Conservation (phyloP, 2,329 filamentous ascomycete genomes). For the Calonectria pteridis region DNA sequence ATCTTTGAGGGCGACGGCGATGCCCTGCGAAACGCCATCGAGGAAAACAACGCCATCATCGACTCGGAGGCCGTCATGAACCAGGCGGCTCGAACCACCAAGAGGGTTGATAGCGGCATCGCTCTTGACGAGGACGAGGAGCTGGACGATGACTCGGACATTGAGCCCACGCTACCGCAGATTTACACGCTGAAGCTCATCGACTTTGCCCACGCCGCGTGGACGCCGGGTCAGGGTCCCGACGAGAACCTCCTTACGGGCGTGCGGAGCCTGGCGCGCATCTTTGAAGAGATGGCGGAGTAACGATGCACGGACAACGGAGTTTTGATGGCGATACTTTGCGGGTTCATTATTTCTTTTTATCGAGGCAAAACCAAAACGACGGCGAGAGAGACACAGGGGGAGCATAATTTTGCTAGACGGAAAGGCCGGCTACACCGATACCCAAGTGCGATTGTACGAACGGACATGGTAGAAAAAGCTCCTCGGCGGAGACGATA, state of each 20-base stretch:
- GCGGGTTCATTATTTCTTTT: conserved; percentile 13
- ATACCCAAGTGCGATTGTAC: conserved; percentile 44
- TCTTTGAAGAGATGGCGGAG: conserved; percentile 75
- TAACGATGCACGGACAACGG: conserved; percentile 32
- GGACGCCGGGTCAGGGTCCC: conserved; percentile 83
- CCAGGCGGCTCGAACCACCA: conserved; percentile 51
- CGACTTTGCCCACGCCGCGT: conserved; percentile 94
- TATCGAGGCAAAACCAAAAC: conserved; percentile 15
- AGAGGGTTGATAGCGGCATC: conserved; percentile 69
- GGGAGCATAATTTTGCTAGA: conserved; percentile 37
- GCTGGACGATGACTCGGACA: conserved; percentile 63
- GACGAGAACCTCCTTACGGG: conserved; percentile 87
- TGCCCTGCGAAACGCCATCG: conserved; percentile 64
- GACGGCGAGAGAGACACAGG: conserved; percentile 21
- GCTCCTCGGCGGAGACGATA: conserved; percentile 38
- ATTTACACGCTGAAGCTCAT: conserved; percentile 89
- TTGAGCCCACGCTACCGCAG: conserved; percentile 65
- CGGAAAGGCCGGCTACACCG: conserved; percentile 37
- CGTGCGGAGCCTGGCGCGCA: conserved; percentile 76
- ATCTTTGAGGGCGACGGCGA: conserved; percentile 74
- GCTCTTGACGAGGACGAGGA: conserved; percentile 58
- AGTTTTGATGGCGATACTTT: conserved; percentile 38
- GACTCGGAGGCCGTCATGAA: conserved; percentile 62
- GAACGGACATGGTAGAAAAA: conserved; percentile 39
- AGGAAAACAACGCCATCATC: conserved; percentile 65